Evolutionary conservation across 2,329 filamentous ascomycete genomes (phyloP).

Genomic region (Claviceps sp.): DNA sequence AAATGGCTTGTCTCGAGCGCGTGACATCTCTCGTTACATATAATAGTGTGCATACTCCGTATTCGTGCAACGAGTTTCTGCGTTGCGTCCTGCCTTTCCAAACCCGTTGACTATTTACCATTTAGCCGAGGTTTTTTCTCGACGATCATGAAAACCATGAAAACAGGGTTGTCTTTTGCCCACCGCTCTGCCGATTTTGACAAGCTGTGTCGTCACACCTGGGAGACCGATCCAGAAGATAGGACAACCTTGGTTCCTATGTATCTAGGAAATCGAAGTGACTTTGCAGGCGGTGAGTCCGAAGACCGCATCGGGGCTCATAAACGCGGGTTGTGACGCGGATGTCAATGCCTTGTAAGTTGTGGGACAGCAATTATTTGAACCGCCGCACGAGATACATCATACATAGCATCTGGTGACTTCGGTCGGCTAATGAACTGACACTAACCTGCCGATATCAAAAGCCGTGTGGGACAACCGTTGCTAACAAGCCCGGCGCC

Average conservation of each 20-base stretch:
- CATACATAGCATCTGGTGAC: no score
- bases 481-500: no score
- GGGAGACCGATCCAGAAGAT: no score
- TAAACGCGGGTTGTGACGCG: background rate
- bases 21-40: background rate
- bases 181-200: no score
- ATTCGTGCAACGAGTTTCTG: background rate
- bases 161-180: background rate
- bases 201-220: no score
- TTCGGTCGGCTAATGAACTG: no score
- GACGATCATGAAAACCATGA: background rate
- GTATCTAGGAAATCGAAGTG: background rate
- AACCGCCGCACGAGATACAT: background rate
- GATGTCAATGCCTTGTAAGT: background rate
- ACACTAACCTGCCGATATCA: background rate
- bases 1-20: background rate
- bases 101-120: background rate
- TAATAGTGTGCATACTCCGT: no score
- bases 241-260: background rate
- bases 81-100: background rate
- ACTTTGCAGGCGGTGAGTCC: background rate
- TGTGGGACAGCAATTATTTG: background rate
- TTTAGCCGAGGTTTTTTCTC: background rate
- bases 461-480: background rate
- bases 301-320: background rate